A percentile compares a stretch with the other conserved stretches of the same genome.
phyloP scores from a whole-genome alignment of 2,329 filamentous ascomycete genomes.

The Passalora sequoiae region DNA sequence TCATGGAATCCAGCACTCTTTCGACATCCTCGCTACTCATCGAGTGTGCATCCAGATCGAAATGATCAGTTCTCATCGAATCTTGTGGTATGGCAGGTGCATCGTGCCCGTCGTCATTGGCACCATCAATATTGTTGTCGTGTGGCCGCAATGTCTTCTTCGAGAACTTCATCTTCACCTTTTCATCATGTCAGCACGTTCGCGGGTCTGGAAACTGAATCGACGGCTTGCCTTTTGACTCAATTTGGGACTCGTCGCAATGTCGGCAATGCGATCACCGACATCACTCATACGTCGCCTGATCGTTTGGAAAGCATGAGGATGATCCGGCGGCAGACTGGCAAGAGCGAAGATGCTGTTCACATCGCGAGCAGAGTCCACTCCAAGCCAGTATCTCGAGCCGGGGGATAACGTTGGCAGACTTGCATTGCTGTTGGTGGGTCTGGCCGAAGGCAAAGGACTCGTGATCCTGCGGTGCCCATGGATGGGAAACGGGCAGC shows the following conservation, averaged over 20 bases:
- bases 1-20: not conserved
- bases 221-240: constrained; percentile 18
- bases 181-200: not conserved
- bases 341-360: constrained; percentile 25
- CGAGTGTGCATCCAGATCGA: not conserved
- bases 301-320: constrained; percentile 22
- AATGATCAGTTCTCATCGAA: not conserved
- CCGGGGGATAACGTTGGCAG: not conserved
- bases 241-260: constrained; percentile 27
- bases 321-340: constrained; percentile 30
- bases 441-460: not conserved
- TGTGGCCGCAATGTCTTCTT: not conserved
- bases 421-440: not conserved
- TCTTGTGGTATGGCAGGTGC: not conserved
- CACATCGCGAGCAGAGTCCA: not conserved
- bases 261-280: constrained; percentile 12
- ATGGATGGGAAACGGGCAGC: constrained; percentile 1
- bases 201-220: not conserved
- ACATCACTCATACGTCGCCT: constrained; percentile 13
- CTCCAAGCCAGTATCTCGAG: not conserved
- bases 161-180: constrained; percentile 5
- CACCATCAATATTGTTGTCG: not conserved
- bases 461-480: not conserved
- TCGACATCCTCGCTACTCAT: not conserved
- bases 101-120: not conserved